Evolutionary conservation across 2,329 filamentous ascomycete genomes (phyloP).

Genomic region (Hypoxylon sp.): DNA sequence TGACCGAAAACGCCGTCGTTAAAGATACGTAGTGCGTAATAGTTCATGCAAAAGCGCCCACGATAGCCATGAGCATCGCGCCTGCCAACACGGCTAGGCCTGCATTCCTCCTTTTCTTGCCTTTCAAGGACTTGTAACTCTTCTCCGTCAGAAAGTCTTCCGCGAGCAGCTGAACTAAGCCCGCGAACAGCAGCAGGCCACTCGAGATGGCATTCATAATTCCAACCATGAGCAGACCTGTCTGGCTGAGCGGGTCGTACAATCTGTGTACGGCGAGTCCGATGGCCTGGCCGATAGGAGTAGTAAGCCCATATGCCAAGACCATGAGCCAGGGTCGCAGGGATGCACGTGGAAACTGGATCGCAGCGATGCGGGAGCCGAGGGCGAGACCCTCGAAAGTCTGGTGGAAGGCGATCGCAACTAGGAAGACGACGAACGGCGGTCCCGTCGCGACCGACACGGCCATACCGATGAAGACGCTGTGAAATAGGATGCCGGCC

Average conservation of each 20-base stretch:
- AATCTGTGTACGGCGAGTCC: constrained; percentile 82
- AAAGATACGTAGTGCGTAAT: constrained; percentile 6
- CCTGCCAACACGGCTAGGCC: constrained; percentile 75
- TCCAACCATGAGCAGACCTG: constrained; percentile 84
- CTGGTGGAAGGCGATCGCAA: constrained; percentile 88
- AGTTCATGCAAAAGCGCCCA: constrained; percentile 79
- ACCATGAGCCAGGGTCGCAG: constrained; percentile 88
- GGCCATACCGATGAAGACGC: constrained; percentile 89
- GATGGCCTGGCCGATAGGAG: constrained; percentile 86
- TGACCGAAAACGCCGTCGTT: constrained; percentile 31
- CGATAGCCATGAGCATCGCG: constrained; percentile 77
- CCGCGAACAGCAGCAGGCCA: constrained; percentile 85
- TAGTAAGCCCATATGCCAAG: constrained; percentile 81
- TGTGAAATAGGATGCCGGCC: constrained; percentile 88
- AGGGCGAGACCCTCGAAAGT: constrained; percentile 91
- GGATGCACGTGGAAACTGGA: constrained; percentile 82
- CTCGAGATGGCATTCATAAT: constrained; percentile 90
- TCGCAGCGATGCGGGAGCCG: constrained; percentile 85
- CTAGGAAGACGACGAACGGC: constrained; percentile 82
- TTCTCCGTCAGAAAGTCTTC: constrained; percentile 87
- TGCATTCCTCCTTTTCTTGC: constrained; percentile 72
- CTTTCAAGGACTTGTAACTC: constrained; percentile 77
- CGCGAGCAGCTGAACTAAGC: constrained; percentile 85
- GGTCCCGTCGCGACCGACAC: constrained; percentile 85
- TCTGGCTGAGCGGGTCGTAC: constrained; percentile 83